Conservation (phyloP, 2,329 filamentous ascomycete genomes). For the Neofusicoccum laricinum region DNA sequence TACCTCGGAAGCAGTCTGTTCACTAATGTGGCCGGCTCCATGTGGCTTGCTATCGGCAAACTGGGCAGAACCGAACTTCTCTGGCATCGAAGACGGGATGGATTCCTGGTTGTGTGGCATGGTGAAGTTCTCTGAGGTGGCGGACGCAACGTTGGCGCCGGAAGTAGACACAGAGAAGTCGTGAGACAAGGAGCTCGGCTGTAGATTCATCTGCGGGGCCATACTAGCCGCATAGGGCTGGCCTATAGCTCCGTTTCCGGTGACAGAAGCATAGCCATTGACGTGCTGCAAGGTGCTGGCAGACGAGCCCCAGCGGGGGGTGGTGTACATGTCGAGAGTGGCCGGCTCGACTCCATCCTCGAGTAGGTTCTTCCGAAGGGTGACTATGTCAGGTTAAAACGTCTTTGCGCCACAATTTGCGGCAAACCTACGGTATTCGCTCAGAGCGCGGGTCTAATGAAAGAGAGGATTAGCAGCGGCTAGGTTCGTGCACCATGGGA, state of each 20-base stretch:
- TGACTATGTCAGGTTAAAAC: not conserved
- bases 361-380: not conserved
- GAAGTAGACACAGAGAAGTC: no score
- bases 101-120: not conserved
- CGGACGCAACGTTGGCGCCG: no score
- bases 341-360: not conserved
- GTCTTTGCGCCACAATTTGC: not conserved
- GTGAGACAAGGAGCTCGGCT: no score
- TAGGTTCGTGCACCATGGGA: not conserved
- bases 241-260: no score
- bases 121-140: no score
- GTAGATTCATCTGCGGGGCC: no score
- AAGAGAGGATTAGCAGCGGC: not conserved
- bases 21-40: not conserved
- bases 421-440: not conserved
- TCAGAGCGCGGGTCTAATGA: not conserved
- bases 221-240: no score
- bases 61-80: not conserved
- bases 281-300: not conserved
- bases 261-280: not conserved
- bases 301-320: not conserved
- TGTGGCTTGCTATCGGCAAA: not conserved
- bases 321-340: not conserved
- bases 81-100: not conserved
- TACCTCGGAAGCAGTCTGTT: not conserved